phyloP scores from a whole-genome alignment of 305 asterid species.

The Fraxinus xanthoxyloides region DNA sequence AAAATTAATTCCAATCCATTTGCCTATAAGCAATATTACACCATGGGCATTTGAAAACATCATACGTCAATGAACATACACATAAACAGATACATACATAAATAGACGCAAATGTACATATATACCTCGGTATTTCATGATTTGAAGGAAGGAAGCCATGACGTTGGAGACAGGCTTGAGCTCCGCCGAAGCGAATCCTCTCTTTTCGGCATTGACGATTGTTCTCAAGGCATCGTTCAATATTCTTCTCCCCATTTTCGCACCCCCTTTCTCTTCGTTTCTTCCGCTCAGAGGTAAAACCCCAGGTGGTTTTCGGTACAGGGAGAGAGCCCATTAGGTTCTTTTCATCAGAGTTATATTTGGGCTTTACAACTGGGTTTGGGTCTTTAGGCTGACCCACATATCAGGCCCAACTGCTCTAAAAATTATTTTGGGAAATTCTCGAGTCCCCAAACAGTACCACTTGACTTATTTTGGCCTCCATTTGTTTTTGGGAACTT shows the following conservation, averaged over 20 bases:
- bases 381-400: not conserved
- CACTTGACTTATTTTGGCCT: too few species aligned
- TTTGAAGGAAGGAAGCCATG: slow-evolving; percentile 77
- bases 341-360: not conserved
- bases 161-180: slow-evolving; percentile 78
- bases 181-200: slow-evolving; percentile 85
- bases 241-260: slow-evolving; percentile 77
- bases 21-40: not conserved
- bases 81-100: not conserved
- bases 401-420: not conserved
- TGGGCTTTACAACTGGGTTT: slow-evolving; percentile 16
- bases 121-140: slow-evolving; percentile 92
- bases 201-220: slow-evolving; percentile 84
- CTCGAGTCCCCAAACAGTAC: too few species aligned
- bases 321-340: not conserved
- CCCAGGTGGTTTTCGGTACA: slow-evolving; percentile 4
- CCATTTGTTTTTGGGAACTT: too few species aligned
- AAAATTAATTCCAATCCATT: not conserved
- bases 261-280: not conserved
- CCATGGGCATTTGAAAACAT: not conserved
- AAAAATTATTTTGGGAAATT: not conserved
- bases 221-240: slow-evolving; percentile 84
- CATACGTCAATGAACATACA: not conserved
- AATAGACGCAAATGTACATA: not conserved
- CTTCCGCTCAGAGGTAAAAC: slow-evolving; percentile 28